Percentiles rank a stretch among this genome's conserved stretches.
phyloP scores from a whole-genome alignment of 1,284 basidiomycete genomes.

The Sanghuangporus sanghuang region DNA sequence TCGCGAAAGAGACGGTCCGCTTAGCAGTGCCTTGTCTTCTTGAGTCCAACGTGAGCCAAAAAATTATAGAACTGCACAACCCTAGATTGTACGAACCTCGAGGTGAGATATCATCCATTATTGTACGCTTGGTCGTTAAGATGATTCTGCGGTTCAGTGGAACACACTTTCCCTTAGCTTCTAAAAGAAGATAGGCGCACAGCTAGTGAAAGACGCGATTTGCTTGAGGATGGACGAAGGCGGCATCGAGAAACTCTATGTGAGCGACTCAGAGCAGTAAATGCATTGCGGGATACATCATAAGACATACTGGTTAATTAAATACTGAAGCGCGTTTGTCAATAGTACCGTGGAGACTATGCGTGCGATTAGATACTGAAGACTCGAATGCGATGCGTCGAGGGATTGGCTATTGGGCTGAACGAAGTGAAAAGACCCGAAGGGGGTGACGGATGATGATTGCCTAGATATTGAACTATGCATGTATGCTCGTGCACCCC shows the following conservation, averaged over 20 bases:
- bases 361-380: not conserved
- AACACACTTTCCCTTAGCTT: not conserved
- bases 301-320: not conserved
- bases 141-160: not conserved
- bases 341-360: not conserved
- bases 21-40: no score
- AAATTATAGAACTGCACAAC: not conserved
- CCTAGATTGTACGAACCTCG: not conserved
- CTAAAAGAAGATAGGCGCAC: not conserved
- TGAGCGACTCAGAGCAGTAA: not conserved
- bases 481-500: not conserved
- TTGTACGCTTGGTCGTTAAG: not conserved
- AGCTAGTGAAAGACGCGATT: not conserved
- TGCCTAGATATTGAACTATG: not conserved
- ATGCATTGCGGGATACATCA: not conserved
- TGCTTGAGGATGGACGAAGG: not conserved
- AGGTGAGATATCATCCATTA: not conserved
- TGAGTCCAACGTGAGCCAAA: no score
- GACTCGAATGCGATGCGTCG: not conserved
- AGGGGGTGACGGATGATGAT: not conserved
- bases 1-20: conserved; percentile 74
- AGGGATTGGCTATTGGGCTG: not conserved
- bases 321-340: not conserved
- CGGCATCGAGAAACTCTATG: not conserved
- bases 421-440: not conserved